Evolutionary conservation across 306 rosid genomes (phyloP).

Genomic region (Vachellia collinsii): DNA sequence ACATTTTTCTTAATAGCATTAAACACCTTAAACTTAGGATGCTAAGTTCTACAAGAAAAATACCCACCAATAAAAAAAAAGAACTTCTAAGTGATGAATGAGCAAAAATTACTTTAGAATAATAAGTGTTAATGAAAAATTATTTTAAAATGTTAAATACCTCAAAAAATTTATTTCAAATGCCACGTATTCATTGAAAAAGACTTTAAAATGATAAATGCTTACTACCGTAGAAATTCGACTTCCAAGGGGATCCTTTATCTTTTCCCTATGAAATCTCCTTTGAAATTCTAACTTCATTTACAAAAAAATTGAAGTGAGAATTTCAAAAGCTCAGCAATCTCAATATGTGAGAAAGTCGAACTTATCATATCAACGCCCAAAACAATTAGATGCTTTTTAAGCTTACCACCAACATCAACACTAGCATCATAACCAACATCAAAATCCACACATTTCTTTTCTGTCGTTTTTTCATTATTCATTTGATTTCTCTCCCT

Average conservation of each 20-base stretch:
- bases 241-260: not conserved
- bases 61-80: no score
- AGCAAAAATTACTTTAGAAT: no score
- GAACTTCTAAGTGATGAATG: no score
- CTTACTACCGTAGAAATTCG: no score
- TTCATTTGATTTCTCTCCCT: slow-evolving; percentile 50
- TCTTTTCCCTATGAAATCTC: not conserved
- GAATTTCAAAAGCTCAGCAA: not conserved
- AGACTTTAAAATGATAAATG: no score
- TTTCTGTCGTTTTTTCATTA: slow-evolving; percentile 41
- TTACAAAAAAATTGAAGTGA: not conserved
- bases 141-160: no score
- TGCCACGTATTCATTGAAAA: no score
- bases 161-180: no score
- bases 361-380: not conserved
- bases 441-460: slow-evolving; percentile 61
- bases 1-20: no score
- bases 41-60: no score
- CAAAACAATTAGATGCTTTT: slow-evolving; percentile 29
- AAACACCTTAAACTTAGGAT: no score
- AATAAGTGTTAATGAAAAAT: no score
- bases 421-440: slow-evolving; percentile 61
- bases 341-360: not conserved
- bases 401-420: slow-evolving; percentile 55
- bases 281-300: slow-evolving; percentile 3